Base-by-base conservation (phyloP, 371 early-diverging fungal species). In the Lichtheimia ornata region DNA sequence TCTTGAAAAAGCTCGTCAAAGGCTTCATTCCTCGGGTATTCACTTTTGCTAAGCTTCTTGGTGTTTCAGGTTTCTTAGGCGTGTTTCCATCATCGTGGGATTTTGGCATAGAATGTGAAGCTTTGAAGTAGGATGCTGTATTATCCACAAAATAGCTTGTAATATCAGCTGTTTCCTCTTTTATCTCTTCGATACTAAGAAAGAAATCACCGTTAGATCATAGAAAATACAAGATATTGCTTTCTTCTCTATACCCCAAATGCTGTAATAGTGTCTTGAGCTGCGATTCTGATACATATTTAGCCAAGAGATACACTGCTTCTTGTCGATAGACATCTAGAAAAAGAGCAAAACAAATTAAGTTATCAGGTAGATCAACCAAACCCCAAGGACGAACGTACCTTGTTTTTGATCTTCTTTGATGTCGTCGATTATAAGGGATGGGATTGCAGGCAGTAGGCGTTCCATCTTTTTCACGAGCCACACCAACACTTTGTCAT, bases 401-500 rank as follows among this genome's bases (percentile, higher is more conserved):
- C 60, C 60, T 52, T 40, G 43, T n/a, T 59, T 52, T 50, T 62
- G 54, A 17, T 43, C n/a, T 20, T 47, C 59, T 27, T 30, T 50
- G 25, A 43, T 4, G 6, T 50, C 50, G 11, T 59, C 59, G 6
- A 50, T 20, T 12, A 58, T 35, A 1, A 17, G 28, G 6, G 20
- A 14, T 14, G 13, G 15, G 41, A 50, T 20, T 35, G 49, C 3
- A 35, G n/a, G 57, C 42, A 14, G 42, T 24, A 24, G 43, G 18
- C 53, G 41, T 24, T 50, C 28, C 28, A 62, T 60, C 60, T 64
- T 64, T 41, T 59, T 58, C 43, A 18, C 13, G 22, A 64, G 35
- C 65, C 65, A 64, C 22, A 35, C 30, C 17, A 64, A n/a, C 14
- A 54, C 49, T 30, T 59, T 64, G 18, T 59, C 50, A 27, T 64